A percentile compares a stretch with the other conserved stretches of the same genome.
These are phyloP conservation scores for Triticum monococcum DNA, from an alignment of 176 grass and related monocot species.

Conservation along the genomic window DNA sequence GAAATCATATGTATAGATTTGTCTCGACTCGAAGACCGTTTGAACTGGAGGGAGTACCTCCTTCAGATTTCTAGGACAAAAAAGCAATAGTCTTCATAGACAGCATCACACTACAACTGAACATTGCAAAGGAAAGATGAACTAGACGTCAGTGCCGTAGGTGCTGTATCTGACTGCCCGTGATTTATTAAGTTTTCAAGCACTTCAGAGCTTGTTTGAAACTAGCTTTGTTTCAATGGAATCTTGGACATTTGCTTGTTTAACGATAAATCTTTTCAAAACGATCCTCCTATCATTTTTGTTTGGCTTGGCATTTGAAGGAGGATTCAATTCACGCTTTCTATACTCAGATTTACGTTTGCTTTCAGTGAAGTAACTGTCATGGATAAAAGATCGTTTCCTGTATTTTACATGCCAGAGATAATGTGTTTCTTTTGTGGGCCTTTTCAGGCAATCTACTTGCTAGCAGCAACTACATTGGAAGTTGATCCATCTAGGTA, in stretches of 20 bases:
- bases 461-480: constrained; percentile 83
- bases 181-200: neutral
- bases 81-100: neutral
- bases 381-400: neutral
- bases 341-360: neutral
- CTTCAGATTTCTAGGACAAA: neutral
- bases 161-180: neutral
- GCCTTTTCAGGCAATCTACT: constrained; percentile 76
- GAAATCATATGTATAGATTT: neutral
- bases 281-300: neutral
- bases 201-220: constrained; percentile 1
- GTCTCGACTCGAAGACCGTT: neutral
- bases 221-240: neutral
- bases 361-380: neutral
- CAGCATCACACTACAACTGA: constrained; percentile 3
- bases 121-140: neutral
- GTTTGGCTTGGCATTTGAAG: neutral
- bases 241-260: neutral
- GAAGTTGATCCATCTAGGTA: constrained; percentile 89
- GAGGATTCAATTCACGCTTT: neutral
- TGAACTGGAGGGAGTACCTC: neutral
- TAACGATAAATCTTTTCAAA: neutral
- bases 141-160: neutral
- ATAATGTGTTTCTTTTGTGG: neutral
- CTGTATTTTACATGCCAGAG: neutral